These are phyloP conservation scores for Jasminum sambac DNA, from an alignment of 257 asterid genomes.

Conservation along the genomic window DNA sequence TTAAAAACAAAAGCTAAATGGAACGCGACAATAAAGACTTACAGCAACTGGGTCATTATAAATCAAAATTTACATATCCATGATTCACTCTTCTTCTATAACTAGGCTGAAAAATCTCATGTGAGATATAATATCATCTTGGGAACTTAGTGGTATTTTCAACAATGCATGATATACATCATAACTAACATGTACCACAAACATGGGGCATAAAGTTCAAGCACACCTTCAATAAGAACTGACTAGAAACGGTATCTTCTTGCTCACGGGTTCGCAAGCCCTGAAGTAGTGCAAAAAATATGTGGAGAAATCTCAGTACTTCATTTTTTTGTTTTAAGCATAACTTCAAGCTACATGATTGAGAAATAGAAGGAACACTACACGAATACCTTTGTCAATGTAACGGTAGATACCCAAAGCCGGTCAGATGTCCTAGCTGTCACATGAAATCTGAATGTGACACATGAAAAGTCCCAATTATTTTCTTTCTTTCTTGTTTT, in stretches of 20 bases:
- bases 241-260: slow-evolving; percentile 91
- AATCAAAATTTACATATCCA: neutral
- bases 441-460: slow-evolving; percentile 63
- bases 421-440: slow-evolving; percentile 81
- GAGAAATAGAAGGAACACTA: slow-evolving; percentile 4
- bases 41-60: neutral
- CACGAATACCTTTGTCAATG: slow-evolving; percentile 73
- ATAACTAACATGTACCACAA: neutral
- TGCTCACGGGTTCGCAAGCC: slow-evolving; percentile 88
- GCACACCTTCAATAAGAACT: slow-evolving; percentile 72
- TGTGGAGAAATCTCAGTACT: slow-evolving; percentile 15
- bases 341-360: slow-evolving; percentile 21
- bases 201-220: slow-evolving; percentile 1
- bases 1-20: neutral
- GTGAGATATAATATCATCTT: neutral
- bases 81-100: neutral
- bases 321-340: neutral
- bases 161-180: neutral
- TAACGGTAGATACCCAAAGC: slow-evolving; percentile 67
- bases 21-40: neutral
- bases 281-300: slow-evolving; percentile 38
- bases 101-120: neutral
- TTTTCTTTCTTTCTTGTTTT: too few relatives aligned
- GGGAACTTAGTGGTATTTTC: slow-evolving; percentile 16
- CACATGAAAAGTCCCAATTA: slow-evolving; percentile 19